Evolutionary conservation across 345 rosid genomes (phyloP), one percentile per base, ranked within the genome.

Genomic region (Populus nigra): DNA sequence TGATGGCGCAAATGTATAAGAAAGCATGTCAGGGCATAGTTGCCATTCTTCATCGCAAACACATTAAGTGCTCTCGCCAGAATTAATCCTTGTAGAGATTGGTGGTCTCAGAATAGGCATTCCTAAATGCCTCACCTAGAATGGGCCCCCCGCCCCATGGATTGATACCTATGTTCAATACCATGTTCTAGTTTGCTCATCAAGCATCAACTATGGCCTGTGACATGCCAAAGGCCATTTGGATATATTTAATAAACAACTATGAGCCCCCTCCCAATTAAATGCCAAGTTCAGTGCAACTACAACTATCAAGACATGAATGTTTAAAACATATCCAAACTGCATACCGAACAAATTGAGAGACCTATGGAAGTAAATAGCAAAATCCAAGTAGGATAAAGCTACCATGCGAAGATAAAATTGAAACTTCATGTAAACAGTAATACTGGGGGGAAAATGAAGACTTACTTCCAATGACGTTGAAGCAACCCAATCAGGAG

Each of bases 401-500:
- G 50, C 7, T 22, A 47, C 57, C 43, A 65, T 38, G 55, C 27
- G 27, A 38, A 27, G 38, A 55, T 27, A 57, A 45, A 35, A 65
- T 27, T 15, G 45, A 65, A 71, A 39, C 27, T 57, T 68, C 68
- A 43, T 12, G 47, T 23, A 22, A 41, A 11, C 18, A 50, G 8
- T 50, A 23, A 43, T 16, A 73, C 27, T 5, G 39, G 29, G 20
- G 25, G 36, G 29, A 50, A n/a, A 17, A 9, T 69, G 67, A 63
- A 63, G 15, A 83, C 97, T 85, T 85, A 95, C 98, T 78, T 87
- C 89, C 41, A 36, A 41, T 29, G 76, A 73, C 2, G 80, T 65
- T 16, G 88, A 80, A 80, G 82, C 75, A 74, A 90, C 82, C 98
- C 97, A 94, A 0, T 33, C 62, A 20, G 97, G 97, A 72, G 96